Evolutionary conservation across 2,329 filamentous ascomycete species (phyloP).

Genomic region (Nigrospora oryzae): DNA sequence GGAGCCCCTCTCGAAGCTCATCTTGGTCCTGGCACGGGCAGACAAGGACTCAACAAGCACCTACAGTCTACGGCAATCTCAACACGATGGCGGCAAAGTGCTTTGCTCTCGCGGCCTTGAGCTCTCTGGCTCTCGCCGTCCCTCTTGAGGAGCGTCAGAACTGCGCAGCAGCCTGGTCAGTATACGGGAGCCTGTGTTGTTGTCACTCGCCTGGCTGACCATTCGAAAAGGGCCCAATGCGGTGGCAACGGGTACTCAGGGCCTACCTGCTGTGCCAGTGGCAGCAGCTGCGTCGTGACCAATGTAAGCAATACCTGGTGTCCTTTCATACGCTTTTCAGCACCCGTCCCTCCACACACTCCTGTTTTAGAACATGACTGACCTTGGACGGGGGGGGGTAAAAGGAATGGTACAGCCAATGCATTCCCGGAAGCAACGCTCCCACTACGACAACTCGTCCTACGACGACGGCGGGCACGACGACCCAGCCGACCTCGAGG

Average conservation of each 20-base stretch:
- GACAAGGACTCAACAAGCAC: not conserved
- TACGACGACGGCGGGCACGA: constrained; percentile 18
- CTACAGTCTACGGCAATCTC: not conserved
- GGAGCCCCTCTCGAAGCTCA: too few relatives aligned
- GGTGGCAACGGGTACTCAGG: constrained; percentile 35
- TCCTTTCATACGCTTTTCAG: too few relatives aligned
- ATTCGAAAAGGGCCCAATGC: constrained; percentile 25
- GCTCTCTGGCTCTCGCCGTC: constrained; percentile 27
- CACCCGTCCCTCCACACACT: too few relatives aligned
- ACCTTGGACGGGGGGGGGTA: too few relatives aligned
- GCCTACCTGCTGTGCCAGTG: constrained; percentile 33
- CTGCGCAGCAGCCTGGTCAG: constrained; percentile 24
- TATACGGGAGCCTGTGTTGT: not conserved
- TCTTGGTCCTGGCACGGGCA: too few relatives aligned
- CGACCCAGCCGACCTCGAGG: constrained; percentile 22
- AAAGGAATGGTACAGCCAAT: constrained; percentile 29
- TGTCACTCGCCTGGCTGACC: constrained; percentile 1
- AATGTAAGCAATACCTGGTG: constrained; percentile 4
- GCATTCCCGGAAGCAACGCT: constrained; percentile 8
- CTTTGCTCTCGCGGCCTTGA: constrained; percentile 24
- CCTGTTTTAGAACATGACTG: too few relatives aligned
- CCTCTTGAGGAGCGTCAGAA: constrained; percentile 32
- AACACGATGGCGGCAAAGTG: constrained; percentile 16
- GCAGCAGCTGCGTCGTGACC: constrained; percentile 23
- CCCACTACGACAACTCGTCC: constrained; percentile 13